Conservation (phyloP, 371 early-diverging fungal species). For the Mortierella sp. region DNA sequence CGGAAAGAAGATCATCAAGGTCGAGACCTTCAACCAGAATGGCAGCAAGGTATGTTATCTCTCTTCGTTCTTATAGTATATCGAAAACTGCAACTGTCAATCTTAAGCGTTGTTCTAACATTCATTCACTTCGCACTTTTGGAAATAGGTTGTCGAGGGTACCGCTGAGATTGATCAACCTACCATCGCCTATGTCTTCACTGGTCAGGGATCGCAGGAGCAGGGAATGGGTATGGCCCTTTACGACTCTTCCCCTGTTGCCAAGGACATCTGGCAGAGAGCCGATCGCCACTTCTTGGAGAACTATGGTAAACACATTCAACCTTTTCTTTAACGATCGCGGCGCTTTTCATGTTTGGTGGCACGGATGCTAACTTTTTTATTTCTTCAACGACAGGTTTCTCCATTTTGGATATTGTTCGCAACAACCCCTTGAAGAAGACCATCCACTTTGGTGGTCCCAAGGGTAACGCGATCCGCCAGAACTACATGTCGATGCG, state of each 20-base stretch:
- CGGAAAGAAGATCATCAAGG: slow-evolving; percentile 95
- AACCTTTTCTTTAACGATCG: neutral
- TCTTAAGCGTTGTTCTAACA: neutral
- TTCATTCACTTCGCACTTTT: no score
- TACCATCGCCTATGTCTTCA: slow-evolving; percentile 92
- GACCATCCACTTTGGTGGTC: slow-evolving; percentile 96
- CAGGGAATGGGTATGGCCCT: slow-evolving; percentile 97
- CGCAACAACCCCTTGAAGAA: slow-evolving; percentile 88
- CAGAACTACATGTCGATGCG: slow-evolving; percentile 92
- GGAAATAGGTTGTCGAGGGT: slow-evolving; percentile 81
- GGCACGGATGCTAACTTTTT: neutral
- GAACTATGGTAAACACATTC: slow-evolving; percentile 72
- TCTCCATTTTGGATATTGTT: slow-evolving; percentile 96
- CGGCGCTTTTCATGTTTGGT: neutral
- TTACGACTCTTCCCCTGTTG: slow-evolving; percentile 87
- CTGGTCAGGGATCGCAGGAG: slow-evolving; percentile 98
- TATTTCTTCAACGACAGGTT: slow-evolving; percentile 50
- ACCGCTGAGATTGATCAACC: slow-evolving; percentile 96
- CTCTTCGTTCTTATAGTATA: neutral
- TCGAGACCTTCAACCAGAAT: slow-evolving; percentile 91
- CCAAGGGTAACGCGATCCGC: slow-evolving; percentile 92
- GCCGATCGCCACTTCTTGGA: slow-evolving; percentile 91
- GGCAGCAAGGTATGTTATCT: slow-evolving; percentile 70
- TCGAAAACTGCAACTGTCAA: no score
- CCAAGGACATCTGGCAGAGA: slow-evolving; percentile 92